Conservation (phyloP, 495 filamentous ascomycete species). For the Sphaerosporella brunnea region DNA sequence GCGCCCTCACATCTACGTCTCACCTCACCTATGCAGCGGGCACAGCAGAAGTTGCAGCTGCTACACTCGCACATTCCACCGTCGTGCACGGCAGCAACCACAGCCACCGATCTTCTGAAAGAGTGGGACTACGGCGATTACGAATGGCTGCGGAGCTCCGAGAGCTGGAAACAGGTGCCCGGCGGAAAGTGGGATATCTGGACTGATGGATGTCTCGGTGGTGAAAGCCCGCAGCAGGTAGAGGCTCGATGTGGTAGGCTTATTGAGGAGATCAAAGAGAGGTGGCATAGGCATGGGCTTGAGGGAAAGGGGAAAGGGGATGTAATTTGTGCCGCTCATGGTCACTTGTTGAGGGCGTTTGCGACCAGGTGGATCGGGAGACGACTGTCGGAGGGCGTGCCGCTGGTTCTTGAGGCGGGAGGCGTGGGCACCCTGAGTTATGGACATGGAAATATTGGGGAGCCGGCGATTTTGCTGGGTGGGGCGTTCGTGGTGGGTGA, state of each 20-base stretch:
- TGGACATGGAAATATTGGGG: slow-evolving; percentile 47
- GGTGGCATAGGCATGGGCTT: slow-evolving; percentile 36
- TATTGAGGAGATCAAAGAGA: slow-evolving; percentile 53
- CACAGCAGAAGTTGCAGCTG: slow-evolving; percentile 73
- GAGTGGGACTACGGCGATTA: slow-evolving; percentile 97
- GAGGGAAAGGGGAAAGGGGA: slow-evolving; percentile 32
- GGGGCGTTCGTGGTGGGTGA: slow-evolving; percentile 26
- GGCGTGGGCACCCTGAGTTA: slow-evolving; percentile 71
- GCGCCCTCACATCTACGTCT: slow-evolving; percentile 82
- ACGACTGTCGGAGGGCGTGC: slow-evolving; percentile 44
- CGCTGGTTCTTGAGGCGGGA: slow-evolving; percentile 61
- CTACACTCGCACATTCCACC: slow-evolving; percentile 38
- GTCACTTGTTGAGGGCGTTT: slow-evolving; percentile 76
- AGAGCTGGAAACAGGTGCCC: slow-evolving; percentile 46
- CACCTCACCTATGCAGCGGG: slow-evolving; percentile 72
- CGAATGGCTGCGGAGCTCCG: slow-evolving; percentile 63
- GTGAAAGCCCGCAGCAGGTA: slow-evolving; percentile 44
- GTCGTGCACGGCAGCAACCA: slow-evolving; percentile 26
- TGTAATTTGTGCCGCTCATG: slow-evolving; percentile 54
- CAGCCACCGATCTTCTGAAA: slow-evolving; percentile 49
- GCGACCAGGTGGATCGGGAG: slow-evolving; percentile 71
- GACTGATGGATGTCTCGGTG: slow-evolving; percentile 29
- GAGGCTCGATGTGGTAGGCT: slow-evolving; percentile 52
- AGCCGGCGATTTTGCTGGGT: slow-evolving; percentile 49
- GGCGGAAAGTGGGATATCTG: slow-evolving; percentile 72